A percentile compares a stretch with the other conserved stretches of the same genome.
phyloP scores from a whole-genome alignment of 2,329 filamentous ascomycete species.

The Colletotrichum navitas region DNA sequence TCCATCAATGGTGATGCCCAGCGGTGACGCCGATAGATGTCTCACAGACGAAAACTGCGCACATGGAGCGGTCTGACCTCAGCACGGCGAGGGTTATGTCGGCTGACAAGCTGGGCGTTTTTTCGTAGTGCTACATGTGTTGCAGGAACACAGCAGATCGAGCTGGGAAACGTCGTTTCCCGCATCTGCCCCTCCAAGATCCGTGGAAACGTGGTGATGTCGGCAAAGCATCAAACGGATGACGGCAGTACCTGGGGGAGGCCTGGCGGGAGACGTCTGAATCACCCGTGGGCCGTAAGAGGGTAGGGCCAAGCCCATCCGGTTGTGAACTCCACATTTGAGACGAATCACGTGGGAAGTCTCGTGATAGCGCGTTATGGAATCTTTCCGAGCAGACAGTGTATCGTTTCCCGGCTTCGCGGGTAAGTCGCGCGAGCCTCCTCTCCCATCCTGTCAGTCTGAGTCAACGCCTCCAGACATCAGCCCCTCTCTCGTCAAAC shows the following conservation, averaged over 20 bases:
- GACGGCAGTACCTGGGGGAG: conserved; percentile 29
- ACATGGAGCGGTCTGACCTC: conserved; percentile 38
- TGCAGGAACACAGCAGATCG: background rate
- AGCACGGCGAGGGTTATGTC: conserved; percentile 21
- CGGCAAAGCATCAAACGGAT: conserved; percentile 7
- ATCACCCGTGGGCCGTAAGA: conserved; percentile 23
- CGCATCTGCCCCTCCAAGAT: conserved; percentile 16
- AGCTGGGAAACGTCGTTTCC: background rate
- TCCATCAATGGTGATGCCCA: background rate
- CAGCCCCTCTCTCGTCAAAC: background rate
- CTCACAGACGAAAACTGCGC: conserved; percentile 24
- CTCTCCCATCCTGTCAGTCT: conserved; percentile 9
- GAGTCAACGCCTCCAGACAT: conserved; percentile 33
- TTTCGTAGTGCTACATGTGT: conserved; percentile 9
- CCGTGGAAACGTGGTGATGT: background rate
- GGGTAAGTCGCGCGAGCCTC: background rate
- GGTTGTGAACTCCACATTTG: conserved; percentile 9
- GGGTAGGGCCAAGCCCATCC: background rate
- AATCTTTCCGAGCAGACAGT: background rate
- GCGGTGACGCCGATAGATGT: conserved; percentile 27
- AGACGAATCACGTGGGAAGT: background rate
- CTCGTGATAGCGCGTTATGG: conserved; percentile 25
- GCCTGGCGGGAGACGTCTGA: conserved; percentile 32
- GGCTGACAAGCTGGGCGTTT: conserved; percentile 27
- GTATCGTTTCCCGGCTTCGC: conserved; percentile 1